Evolutionary conservation across 1,139 yeast species (phyloP).

Genomic region (Candida anutae): DNA sequence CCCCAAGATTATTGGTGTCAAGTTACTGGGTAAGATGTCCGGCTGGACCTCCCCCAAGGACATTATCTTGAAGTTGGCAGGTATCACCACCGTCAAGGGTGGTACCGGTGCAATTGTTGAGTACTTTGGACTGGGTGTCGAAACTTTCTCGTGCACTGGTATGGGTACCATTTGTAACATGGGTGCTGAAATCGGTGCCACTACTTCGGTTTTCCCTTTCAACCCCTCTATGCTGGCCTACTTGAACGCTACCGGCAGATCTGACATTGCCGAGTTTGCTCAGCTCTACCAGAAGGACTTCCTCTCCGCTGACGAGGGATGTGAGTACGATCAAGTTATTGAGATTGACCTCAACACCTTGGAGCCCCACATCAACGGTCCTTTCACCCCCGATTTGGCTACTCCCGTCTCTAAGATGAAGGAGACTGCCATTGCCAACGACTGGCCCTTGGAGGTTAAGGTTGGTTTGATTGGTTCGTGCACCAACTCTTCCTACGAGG

Average conservation of each 20-base stretch:
- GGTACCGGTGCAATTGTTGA: constrained; percentile 98
- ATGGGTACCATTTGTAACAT: constrained; percentile 99
- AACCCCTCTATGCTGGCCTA: constrained; percentile 85
- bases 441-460: constrained; percentile 91
- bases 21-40: constrained; percentile 88
- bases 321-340: constrained; percentile 92
- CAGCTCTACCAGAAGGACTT: constrained; percentile 64
- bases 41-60: constrained; percentile 99
- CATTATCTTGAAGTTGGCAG: constrained; percentile 91
- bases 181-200: constrained; percentile 99
- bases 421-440: constrained; percentile 79
- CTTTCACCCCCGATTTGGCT: constrained; percentile 98
- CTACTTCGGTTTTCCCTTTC: constrained; percentile 97
- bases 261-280: constrained; percentile 77
- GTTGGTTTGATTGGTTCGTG: constrained; percentile 98
- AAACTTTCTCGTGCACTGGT: constrained; percentile 96
- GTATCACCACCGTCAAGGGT: constrained; percentile 96
- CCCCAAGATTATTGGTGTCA: constrained; percentile 95
- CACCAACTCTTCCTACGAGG: constrained; percentile 98
- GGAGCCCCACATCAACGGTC: constrained; percentile 98
- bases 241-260: constrained; percentile 83
- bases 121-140: constrained; percentile 96
- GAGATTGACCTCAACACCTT: constrained; percentile 92
- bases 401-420: constrained; percentile 92
- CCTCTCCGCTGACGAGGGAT: constrained; percentile 87